Conservation (phyloP, 345 rosid species). For the Geranium brycei region DNA sequence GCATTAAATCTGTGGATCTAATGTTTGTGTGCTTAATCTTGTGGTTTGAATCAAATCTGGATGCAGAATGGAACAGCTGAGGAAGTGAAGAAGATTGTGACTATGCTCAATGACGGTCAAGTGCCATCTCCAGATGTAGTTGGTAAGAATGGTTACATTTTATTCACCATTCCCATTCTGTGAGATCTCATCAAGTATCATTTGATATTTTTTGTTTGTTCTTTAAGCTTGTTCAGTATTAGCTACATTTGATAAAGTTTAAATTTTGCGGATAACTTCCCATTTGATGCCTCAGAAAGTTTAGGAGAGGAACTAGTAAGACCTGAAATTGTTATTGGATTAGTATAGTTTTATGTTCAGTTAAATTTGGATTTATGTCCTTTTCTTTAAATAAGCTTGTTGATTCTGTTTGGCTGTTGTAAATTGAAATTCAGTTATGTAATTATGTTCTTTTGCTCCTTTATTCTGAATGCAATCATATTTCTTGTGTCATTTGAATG, state of each 20-base stretch:
- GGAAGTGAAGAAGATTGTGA: conserved; percentile 84
- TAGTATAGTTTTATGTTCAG: too few relatives aligned
- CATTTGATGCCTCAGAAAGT: neutral
- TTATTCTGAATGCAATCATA: neutral
- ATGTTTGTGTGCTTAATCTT: neutral
- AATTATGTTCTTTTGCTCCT: neutral
- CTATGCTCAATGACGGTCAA: conserved; percentile 45
- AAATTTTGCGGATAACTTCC: neutral
- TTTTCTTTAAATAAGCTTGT: neutral
- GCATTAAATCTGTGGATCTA: neutral
- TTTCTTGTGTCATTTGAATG: neutral
- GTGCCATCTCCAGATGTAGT: conserved; percentile 74
- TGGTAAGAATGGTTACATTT: conserved; percentile 26
- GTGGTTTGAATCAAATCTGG: conserved; percentile 3
- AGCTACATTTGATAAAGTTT: neutral
- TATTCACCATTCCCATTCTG: too few relatives aligned
- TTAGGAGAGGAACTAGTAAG: neutral
- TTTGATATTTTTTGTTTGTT: too few relatives aligned
- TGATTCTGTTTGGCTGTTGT: too few relatives aligned
- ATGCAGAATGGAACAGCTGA: conserved; percentile 71
- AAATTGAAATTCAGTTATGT: neutral
- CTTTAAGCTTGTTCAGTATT: neutral
- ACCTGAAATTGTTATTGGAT: neutral
- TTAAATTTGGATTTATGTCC: neutral
- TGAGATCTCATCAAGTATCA: too few relatives aligned